Conservation (phyloP, 2,329 filamentous ascomycete genomes). For the Pseudopithomyces maydicus region DNA sequence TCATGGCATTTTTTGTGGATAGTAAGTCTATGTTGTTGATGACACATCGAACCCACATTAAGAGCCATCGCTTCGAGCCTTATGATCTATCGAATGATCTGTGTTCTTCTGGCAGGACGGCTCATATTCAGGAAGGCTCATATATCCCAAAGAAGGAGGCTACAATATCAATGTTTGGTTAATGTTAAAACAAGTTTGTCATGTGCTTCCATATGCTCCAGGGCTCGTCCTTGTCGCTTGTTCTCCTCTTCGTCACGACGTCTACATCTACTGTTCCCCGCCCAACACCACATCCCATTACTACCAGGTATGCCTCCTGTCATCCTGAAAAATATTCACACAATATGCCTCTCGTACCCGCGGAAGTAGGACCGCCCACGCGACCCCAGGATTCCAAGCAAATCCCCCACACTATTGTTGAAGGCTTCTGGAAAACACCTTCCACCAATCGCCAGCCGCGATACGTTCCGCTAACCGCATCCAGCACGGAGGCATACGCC, state of each 20-base stretch:
- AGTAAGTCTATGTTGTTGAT: neutral
- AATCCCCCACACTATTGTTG: conserved; percentile 10
- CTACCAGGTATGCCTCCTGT: neutral
- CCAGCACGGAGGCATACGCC: conserved; percentile 24
- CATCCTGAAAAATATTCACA: neutral
- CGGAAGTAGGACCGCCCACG: neutral
- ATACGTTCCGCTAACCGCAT: conserved; percentile 13
- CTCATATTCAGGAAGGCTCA: neutral
- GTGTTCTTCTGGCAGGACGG: neutral
- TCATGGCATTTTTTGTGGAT: neutral
- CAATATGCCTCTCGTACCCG: neutral
- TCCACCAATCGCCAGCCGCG: conserved; percentile 32
- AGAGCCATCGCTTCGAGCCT: neutral
- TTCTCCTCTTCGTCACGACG: too few relatives aligned
- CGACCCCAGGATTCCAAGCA: neutral
- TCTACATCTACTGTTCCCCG: too few relatives aligned
- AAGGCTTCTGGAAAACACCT: conserved; percentile 24
- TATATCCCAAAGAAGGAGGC: neutral
- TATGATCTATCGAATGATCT: neutral
- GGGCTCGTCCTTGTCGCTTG: too few relatives aligned
- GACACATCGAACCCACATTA: too few relatives aligned
- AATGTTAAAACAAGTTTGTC: too few relatives aligned
- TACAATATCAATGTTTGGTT: too few relatives aligned
- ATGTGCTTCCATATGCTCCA: too few relatives aligned
- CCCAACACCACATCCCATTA: neutral